Percentiles rank a stretch among this genome's conserved stretches.
phyloP scores from a whole-genome alignment of 202 grass and related monocot genomes.

The Bolboschoenoplectus hybrid region DNA sequence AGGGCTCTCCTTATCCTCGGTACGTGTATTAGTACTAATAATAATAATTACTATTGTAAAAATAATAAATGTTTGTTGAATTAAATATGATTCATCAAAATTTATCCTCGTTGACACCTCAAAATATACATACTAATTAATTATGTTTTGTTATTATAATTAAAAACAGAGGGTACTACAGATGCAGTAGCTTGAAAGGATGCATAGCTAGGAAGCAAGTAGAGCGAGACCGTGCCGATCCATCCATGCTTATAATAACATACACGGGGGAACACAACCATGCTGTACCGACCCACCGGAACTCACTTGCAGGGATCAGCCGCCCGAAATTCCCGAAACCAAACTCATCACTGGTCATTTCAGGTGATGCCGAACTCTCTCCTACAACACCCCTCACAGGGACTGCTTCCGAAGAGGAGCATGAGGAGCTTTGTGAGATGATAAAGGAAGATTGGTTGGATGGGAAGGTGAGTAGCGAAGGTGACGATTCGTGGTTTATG shows the following conservation, averaged over 20 bases:
- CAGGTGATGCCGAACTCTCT: conserved; percentile 27
- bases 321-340: conserved; percentile 51
- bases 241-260: conserved; percentile 69
- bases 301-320: conserved; percentile 81
- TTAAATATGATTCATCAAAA: not conserved
- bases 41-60: not conserved
- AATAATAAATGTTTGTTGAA: not conserved
- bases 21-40: conserved; percentile 24
- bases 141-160: not conserved
- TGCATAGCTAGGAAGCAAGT: conserved; percentile 91
- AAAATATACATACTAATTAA: not conserved
- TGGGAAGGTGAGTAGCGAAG: not conserved
- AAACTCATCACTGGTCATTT: not conserved
- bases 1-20: conserved; percentile 94
- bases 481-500: conserved; percentile 25
- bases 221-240: conserved; percentile 73
- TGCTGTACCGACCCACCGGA: conserved; percentile 72
- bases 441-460: conserved; percentile 30
- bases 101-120: not conserved
- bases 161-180: conserved; percentile 70
- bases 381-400: not conserved
- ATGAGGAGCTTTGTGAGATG: conserved; percentile 18
- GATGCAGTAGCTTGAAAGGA: conserved; percentile 89
- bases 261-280: conserved; percentile 91
- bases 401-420: conserved; percentile 23